Evolutionary conservation across 257 asterid species (phyloP), one percentile per base, ranked within the genome.

Genomic region (Solanum sejunctum): DNA sequence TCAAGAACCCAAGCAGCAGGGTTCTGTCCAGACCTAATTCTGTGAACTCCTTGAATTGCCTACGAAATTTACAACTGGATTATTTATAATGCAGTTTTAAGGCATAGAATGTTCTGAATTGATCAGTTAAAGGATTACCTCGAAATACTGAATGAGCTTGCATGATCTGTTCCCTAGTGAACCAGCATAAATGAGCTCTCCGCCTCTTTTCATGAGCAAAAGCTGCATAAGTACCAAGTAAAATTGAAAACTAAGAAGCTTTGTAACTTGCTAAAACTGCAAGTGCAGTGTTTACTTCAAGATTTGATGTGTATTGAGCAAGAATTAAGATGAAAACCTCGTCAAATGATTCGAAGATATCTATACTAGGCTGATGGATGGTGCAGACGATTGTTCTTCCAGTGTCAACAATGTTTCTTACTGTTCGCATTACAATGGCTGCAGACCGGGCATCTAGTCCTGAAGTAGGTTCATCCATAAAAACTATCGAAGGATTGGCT

Each of bases 1-100:
- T 95, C 99, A 47, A 95, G 92, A 87, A 95, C 94, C 99, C 99
- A 95, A 73, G 99, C 89, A 13, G 98, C 99, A 84, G 99, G 98
- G 77, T 95, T 95, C 64, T 92, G 91, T 83, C 98, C 97, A 64
- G 94, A 85, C 83, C 89, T 92, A 83, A 95, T 93, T 83, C 89
- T 89, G 82, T 77, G 83, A 75, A 95, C 92, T 88, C 98, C 98
- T 55, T 84, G 84, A 67, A 93, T 90, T 52, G 92, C 90, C 98
- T 95, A 60, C 69, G 54, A 83, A 86, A 82, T 49, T 32, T 36
- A 51, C 67, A 8, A 39, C 18, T 4, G 18, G 45, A 55, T 63
- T 21, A 60, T 58, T 23, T 23, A n/a, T 18, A 10, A 57, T 26
- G 78, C 57, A 82, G 11, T 63, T 39, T 63, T 49, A 57, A 43